Percentiles rank a stretch among this genome's conserved stretches.
These are phyloP conservation scores for Teratosphaeria destructans DNA, from an alignment of 2,329 filamentous ascomycete species.

Conservation along the genomic window DNA sequence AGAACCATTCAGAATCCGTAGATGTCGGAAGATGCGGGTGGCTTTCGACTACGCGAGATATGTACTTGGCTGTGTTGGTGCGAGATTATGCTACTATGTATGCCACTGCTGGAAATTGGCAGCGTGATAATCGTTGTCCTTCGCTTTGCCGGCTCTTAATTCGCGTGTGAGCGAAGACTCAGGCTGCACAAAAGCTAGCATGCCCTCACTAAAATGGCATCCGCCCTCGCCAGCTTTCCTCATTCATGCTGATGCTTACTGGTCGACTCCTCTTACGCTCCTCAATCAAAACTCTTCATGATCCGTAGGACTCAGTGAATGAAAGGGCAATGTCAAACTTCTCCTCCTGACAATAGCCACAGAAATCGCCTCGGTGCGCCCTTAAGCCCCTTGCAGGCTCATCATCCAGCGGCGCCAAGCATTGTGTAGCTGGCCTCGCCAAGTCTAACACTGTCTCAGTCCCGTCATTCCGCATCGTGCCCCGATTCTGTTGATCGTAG, in stretches of 20 bases:
- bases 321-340: neutral
- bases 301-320: too few species aligned
- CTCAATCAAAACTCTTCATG: too few species aligned
- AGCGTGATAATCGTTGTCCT: too few species aligned
- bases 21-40: too few species aligned
- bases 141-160: too few species aligned
- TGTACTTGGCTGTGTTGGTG: too few species aligned
- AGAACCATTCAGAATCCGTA: too few species aligned
- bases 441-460: neutral
- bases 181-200: neutral
- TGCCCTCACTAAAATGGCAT: neutral
- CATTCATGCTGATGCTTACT: neutral
- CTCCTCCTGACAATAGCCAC: neutral
- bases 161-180: neutral
- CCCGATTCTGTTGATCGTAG: neutral
- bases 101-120: too few species aligned
- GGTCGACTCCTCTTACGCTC: too few species aligned
- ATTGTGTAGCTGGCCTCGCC: neutral
- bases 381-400: neutral
- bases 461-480: too few species aligned
- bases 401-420: neutral
- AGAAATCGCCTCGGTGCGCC: neutral
- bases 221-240: neutral
- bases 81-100: too few species aligned
- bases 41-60: too few species aligned